phyloP scores from a whole-genome alignment of 208 protist genomes.

The Angomonas deanei region DNA sequence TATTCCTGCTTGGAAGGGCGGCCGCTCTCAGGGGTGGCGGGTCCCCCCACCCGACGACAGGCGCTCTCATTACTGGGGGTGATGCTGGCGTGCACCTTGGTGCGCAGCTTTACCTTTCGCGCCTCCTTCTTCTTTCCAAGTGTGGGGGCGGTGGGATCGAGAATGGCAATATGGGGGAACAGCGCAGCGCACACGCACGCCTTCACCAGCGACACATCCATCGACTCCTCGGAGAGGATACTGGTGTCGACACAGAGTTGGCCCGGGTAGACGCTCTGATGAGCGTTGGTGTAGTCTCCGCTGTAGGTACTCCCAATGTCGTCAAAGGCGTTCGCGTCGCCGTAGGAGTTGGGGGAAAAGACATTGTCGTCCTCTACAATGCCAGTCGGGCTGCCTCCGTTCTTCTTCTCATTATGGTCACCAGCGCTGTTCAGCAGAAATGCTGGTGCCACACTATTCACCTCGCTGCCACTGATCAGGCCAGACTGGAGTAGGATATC shows the following conservation, averaged over 20 bases:
- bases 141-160: slow-evolving; percentile 33
- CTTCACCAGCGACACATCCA: slow-evolving; percentile 79
- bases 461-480: slow-evolving; percentile 20
- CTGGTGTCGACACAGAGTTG: slow-evolving; percentile 53
- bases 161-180: slow-evolving; percentile 82
- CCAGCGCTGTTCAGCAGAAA: neutral
- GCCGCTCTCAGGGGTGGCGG: slow-evolving; percentile 15
- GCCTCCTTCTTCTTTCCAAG: slow-evolving; percentile 1
- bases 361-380: neutral
- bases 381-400: neutral
- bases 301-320: neutral
- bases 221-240: slow-evolving; percentile 46
- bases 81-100: slow-evolving; percentile 36
- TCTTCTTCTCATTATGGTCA: neutral
- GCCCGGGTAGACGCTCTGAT: slow-evolving; percentile 11
- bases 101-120: slow-evolving; percentile 52
- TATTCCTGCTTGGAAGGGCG: slow-evolving; percentile 23
- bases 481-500: slow-evolving; percentile 67
- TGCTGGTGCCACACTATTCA: neutral
- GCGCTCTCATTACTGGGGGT: slow-evolving; percentile 74
- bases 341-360: neutral
- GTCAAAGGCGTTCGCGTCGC: neutral
- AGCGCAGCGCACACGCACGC: slow-evolving; percentile 71
- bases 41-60: slow-evolving; percentile 53
- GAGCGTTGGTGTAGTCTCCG: neutral